Base-by-base conservation (phyloP, 331 rosid species). In the Ulmus americana region DNA sequence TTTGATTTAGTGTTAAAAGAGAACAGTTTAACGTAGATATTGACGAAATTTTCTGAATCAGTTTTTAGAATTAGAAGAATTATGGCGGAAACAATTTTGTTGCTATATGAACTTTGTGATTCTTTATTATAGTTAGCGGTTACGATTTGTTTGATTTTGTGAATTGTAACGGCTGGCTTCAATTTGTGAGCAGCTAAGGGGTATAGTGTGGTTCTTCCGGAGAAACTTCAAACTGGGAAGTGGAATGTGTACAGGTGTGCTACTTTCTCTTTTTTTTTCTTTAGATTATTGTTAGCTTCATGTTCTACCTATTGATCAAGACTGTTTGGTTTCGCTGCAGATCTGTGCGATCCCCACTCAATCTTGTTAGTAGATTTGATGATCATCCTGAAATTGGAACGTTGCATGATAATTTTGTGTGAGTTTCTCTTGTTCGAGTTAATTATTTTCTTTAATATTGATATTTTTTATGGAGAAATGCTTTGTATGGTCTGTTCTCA, bases 351-450 rank as follows among this genome's bases (percentile, higher is more conserved):
- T 63, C 56, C 6, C 68, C 68, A 0, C 38, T 63, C 55, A 35
- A 63, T 43, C 68, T 63, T 46, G 56, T 63, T 20, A 28, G 56
- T 45, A 63, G 55, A 63, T 63, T 12, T 63, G 68, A 15, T 35
- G 68, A 63, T 47, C 68, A 63, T 47, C 68, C 68, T 7, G 68
- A 47, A 47, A 47, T 63, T 48, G 68, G 55, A 20, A 63, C 68
- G 3, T 11, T 62, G 40, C 67, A 62, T 28, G 67, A 62, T 28
- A 62, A 20, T 20, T 62, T 62, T 22, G 67, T 62, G 67, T 62
- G 39, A 62, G 67, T 20, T 28, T 47, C 22, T 62, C 6, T 61
- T n/a, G 3, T 7, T 10, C 18, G 39, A 14, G 16, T 14, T 52
- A 14, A 52, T 15, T 52, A 9, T 55, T 22, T 22, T 55, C 11